These are phyloP conservation scores for Pascua guehoae DNA, from an alignment of 1,284 basidiomycete genomes.

Conservation along the genomic window DNA sequence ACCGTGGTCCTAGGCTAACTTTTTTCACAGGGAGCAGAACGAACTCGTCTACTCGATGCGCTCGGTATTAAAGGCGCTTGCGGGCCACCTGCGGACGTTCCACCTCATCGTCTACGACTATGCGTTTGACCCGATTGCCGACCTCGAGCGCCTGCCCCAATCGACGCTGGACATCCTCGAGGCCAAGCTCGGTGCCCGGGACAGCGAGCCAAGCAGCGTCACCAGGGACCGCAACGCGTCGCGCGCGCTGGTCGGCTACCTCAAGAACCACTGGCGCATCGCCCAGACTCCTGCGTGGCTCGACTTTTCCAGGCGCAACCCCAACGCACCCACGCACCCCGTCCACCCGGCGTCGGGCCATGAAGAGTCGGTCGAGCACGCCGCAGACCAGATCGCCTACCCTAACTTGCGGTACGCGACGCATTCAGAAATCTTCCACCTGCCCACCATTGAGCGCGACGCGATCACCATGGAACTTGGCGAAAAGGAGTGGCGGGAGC, in stretches of 20 bases:
- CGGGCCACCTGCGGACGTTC: conserved; percentile 32
- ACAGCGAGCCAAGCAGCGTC: conserved; percentile 21
- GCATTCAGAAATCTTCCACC: conserved; percentile 44
- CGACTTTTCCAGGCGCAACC: conserved; percentile 34
- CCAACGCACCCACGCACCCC: conserved; percentile 29
- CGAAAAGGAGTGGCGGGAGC: conserved; percentile 30
- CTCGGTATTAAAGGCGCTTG: conserved; percentile 38
- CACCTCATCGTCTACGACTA: conserved; percentile 42
- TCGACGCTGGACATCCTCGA: conserved; percentile 26
- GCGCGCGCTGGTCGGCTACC: neutral
- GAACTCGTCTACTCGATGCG: conserved; percentile 45
- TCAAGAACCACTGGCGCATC: conserved; percentile 26
- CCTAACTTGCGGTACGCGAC: conserved; percentile 35
- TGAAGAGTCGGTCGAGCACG: conserved; percentile 6
- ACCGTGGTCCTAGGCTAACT: neutral
- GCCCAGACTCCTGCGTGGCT: conserved; percentile 45
- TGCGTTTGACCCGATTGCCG: conserved; percentile 26
- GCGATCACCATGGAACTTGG: conserved; percentile 19
- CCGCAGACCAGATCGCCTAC: conserved; percentile 12
- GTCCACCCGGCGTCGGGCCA: conserved; percentile 16
- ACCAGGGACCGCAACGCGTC: neutral
- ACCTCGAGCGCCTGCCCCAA: conserved; percentile 28
- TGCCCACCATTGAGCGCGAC: conserved; percentile 29
- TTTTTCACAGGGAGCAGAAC: conserved; percentile 35
- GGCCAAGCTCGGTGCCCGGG: neutral